A percentile compares a stretch with the other conserved stretches of the same genome.
Conservation (phyloP, 225 moss, liverwort and hornwort genomes). For the Pleurozium schreberi region DNA sequence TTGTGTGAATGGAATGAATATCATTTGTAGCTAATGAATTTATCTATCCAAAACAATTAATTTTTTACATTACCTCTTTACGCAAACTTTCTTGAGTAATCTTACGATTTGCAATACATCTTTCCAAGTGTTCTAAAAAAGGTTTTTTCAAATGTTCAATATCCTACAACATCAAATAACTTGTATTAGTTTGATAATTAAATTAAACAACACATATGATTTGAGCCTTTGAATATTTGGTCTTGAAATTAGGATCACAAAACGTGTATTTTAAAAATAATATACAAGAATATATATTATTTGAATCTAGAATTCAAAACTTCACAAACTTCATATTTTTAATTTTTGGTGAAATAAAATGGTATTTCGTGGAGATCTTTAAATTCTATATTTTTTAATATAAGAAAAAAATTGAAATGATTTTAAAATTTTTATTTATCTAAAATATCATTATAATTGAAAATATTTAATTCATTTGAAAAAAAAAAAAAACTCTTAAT, state of each 20-base stretch:
- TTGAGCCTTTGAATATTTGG: not conserved
- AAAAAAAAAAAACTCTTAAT: not conserved
- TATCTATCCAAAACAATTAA: too few species aligned
- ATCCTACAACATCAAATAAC: conserved; percentile 4
- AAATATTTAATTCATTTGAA: not conserved
- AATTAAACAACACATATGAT: not conserved
- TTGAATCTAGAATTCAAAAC: not conserved
- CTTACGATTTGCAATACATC: conserved; percentile 32
- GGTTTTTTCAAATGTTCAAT: conserved; percentile 40
- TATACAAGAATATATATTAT: not conserved
- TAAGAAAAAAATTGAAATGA: not conserved
- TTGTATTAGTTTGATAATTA: too few species aligned
- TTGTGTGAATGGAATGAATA: not conserved
- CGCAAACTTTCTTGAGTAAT: conserved; percentile 45
- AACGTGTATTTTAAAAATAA: not conserved
- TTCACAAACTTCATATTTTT: not conserved
- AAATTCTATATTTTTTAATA: not conserved
- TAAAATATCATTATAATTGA: not conserved
- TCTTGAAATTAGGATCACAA: not conserved
- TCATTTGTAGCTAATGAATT: not conserved
- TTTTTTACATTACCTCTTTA: conserved; percentile 37
- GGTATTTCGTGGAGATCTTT: not conserved
- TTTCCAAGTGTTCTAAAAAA: conserved; percentile 45
- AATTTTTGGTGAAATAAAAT: too few species aligned
- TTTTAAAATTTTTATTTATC: not conserved